phyloP scores from a whole-genome alignment of 352 stramenopile genomes.

The Phytopythium boreale region DNA sequence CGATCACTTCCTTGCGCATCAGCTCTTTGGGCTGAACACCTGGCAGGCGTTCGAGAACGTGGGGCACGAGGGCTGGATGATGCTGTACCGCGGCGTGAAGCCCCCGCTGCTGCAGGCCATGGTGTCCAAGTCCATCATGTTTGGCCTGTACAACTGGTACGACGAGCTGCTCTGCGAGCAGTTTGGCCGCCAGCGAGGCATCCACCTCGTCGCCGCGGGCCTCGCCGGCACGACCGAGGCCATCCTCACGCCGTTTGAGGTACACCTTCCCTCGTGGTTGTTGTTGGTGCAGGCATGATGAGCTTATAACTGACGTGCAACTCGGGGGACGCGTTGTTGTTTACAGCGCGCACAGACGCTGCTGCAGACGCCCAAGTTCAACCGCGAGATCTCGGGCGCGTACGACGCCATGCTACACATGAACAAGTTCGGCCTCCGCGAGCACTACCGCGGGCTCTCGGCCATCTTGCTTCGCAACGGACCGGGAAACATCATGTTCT shows the following conservation, averaged over 20 bases:
- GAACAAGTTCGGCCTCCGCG: slow-evolving; percentile 70
- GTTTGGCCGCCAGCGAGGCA: slow-evolving; percentile 36
- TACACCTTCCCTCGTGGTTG: slow-evolving; percentile 11
- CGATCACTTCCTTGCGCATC: slow-evolving; percentile 5
- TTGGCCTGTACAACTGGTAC: slow-evolving; percentile 89
- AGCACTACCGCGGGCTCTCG: slow-evolving; percentile 81
- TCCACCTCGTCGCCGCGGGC: slow-evolving; percentile 59
- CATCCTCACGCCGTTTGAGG: slow-evolving; percentile 83
- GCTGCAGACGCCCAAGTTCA: slow-evolving; percentile 87
- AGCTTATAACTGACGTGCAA: background rate
- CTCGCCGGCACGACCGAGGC: slow-evolving; percentile 81
- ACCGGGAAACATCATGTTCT: slow-evolving; percentile 84
- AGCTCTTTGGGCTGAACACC: slow-evolving; percentile 77
- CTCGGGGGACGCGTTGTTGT: too few species aligned
- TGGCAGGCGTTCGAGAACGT: slow-evolving; percentile 72
- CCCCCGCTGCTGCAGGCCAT: slow-evolving; percentile 81
- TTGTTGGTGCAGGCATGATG: background rate
- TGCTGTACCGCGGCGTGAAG: slow-evolving; percentile 84
- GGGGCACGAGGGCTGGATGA: slow-evolving; percentile 46
- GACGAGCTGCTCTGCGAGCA: slow-evolving; percentile 45
- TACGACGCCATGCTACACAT: slow-evolving; percentile 77
- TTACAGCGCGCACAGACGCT: slow-evolving; percentile 79
- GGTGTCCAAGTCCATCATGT: slow-evolving; percentile 90
- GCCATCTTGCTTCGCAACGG: slow-evolving; percentile 85
- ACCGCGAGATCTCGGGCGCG: slow-evolving; percentile 69